phyloP scores from a whole-genome alignment of 2,329 filamentous ascomycete species.

The Aspergillus tubingensis region DNA sequence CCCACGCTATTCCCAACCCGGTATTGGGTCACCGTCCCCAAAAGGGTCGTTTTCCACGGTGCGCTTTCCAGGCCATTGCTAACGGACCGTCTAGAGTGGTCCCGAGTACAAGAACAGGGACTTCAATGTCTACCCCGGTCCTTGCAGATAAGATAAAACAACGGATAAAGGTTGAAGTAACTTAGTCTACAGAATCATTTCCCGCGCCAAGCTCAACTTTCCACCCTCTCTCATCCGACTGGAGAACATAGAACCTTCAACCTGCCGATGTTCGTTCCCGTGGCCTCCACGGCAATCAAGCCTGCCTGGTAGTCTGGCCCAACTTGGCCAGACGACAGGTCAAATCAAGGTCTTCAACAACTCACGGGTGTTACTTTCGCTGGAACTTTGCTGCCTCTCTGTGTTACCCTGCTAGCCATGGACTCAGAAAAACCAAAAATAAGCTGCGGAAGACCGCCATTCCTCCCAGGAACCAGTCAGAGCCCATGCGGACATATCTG shows the following conservation, averaged over 20 bases:
- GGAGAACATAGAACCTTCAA: neutral
- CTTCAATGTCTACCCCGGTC: neutral
- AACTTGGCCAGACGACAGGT: conserved; percentile 2
- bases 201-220: neutral
- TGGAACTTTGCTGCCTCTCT: neutral
- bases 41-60: conserved; percentile 6
- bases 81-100: neutral
- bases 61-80: neutral
- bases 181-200: neutral
- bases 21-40: neutral
- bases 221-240: neutral
- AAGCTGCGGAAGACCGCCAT: neutral
- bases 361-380: neutral
- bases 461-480: neutral
- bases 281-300: neutral
- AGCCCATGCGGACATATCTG: neutral
- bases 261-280: neutral
- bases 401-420: neutral
- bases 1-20: conserved; percentile 7
- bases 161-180: neutral
- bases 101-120: neutral
- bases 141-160: neutral
- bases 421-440: neutral
- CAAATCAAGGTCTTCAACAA: neutral
- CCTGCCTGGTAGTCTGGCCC: neutral